Evolutionary conservation across 768 basidiomycete species (phyloP), one percentile per base, ranked within the genome.

Genomic region (Coprinellus aureogranulatus): DNA sequence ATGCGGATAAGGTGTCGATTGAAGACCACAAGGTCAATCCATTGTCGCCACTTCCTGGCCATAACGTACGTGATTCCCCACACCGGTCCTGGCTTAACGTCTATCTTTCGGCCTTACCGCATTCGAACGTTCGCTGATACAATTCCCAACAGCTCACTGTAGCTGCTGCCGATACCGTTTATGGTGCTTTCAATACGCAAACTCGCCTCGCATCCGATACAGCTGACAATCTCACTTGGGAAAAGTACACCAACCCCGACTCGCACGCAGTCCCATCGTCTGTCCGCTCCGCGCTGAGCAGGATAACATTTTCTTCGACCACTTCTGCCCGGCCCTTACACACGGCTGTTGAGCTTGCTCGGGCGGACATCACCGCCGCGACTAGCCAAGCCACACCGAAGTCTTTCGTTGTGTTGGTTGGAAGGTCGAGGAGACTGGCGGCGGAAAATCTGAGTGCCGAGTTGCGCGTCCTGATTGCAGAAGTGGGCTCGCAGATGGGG

Each of bases 221-320:
- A 1, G 92, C 92, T 1, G 95, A 98, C 69, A 84, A 87, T 64
- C 63, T 94, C 27, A 66, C 83, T 23, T 95, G 94, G 92, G 76
- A 80, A 1, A 81, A 80, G 42, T 90, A 84, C 64, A 77, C 86
- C 1, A 57, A 67, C 11, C 40, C 65, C 0, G 20, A 14, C 31
- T 58, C 57, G 11, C 14, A 30, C 18, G 27, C 51, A 18, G 50
- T 53, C 44, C 30, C 57, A 16, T 20, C 28, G 2, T 16, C 57
- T 23, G 45, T 53, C 31, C 31, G 31, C 20, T 20, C 57, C n/a
- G 83, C 88, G 16, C 78, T 90, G 20, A 69, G 79, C 2, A 82
- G 90, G 27, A 81, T 94, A 50, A 68, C 73, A 1, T 95, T 95
- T 76, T 67, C 62, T 25, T 77, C 78, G 2, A 65, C 79, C 34